Evolutionary conservation across 1,284 basidiomycete genomes (phyloP), one percentile per base, ranked within the genome.

Genomic region (Rhodotorula sp.): DNA sequence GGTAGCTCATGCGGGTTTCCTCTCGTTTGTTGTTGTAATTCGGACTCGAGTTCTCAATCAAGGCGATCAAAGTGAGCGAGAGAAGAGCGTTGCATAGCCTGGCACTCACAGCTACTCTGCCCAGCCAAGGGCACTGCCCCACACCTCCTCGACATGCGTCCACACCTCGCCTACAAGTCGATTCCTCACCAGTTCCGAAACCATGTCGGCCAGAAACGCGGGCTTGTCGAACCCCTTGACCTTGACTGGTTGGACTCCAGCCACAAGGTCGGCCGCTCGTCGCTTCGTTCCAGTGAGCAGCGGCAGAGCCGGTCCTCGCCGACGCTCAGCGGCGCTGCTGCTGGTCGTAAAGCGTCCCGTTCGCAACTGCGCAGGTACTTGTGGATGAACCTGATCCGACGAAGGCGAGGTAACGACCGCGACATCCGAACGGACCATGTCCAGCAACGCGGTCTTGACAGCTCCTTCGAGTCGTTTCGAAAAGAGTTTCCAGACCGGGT

Each of bases 171-270:
- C 20, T 1, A 15, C 46, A 2, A 66, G 29, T 15, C 33, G 66
- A 76, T 77, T 80, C 63, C 54, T 67, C 63, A 83, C 75, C 29
- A 78, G 79, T 46, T 82, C 80, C 46, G 70, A 73, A 0, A 81
- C 68, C 4, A 80, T 82, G 33, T 70, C 70, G 20, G 62, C 75
- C 60, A 86, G 77, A 17, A 83, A 80, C 29, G 80, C 78, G 20
- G 51, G 29, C 63, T 83, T 83, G 62, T 85, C 84, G 68, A 85
- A 86, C 15, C 85, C 85, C 74, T 84, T 85, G 58, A 84, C 49
- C 42, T 17, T n/a, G 15, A 6, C 10, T 18, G 46, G 44, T 3
- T 22, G 22, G 29, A 54, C 4, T 42, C 10, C 37, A 42, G 37
- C 37, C 37, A 42, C 37, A 10, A 10, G 37, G 37, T 42, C 37